Evolutionary conservation across 2,329 filamentous ascomycete genomes (phyloP), one percentile per base, ranked within the genome.

Genomic region (Hypoxylon sp.): DNA sequence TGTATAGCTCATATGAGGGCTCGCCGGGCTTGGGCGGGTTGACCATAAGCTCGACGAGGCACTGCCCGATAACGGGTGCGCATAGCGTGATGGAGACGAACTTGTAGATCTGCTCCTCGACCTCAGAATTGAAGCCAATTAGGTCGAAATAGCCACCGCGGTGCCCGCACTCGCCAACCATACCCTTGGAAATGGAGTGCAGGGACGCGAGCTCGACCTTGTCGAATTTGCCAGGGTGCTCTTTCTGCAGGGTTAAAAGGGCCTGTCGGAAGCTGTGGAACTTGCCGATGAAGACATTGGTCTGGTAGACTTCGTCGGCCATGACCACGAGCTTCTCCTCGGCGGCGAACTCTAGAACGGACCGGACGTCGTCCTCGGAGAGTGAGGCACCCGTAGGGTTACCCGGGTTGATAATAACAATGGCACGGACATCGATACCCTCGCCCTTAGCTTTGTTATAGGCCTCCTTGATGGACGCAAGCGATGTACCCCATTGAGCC

Each of bases 281-380:
- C 80, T 95, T 87, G 81, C 96, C 96, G 69, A 92, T 85, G 83
- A 99, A 99, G 75, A 99, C 92, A 82, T 99, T 99, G 78, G 96
- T 98, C 84, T 99, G 96, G 88, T 99, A 99, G 40, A 99, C 96
- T 82, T 99, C 96, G 78, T 99, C 96, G 58, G 96, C 96, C 77
- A 99, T 89, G 72, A 98, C 86, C 62, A 98, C 94, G 27, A 99
- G 87, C 75, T 91, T 89, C 85, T 98, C 90, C 80, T 95, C 86
- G 30, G 90, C 91, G 42, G 96, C 95, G 71, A 98, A 92, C 72
- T 96, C 89, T 73, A 98, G 87, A n/a, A 98, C 93, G 57, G 88
- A 86, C 77, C 91, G 90, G 80, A 99, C 90, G 77, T 98, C 94
- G 20, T 89, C 86, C 72, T 92, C 88, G 37, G 91, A 85, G 17